Base-by-base conservation (phyloP, 1,284 basidiomycete species). In the Boletellus deceptivus region DNA sequence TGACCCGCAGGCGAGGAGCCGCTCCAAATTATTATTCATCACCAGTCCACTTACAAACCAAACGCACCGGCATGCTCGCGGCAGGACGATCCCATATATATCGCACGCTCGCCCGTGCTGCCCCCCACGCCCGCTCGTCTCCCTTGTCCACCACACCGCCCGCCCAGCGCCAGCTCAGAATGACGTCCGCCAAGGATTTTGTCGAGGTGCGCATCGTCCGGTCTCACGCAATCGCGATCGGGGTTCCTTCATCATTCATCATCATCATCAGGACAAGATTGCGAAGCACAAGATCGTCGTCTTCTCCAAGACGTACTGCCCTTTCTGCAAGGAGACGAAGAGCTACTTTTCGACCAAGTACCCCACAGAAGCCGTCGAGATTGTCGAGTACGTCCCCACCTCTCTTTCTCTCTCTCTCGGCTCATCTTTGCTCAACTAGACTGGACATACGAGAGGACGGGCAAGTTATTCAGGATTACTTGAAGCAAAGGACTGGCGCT, bases 291-390 rank as follows among this genome's bases (percentile, higher is more conserved):
- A 77, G 62, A 75, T 89, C 53, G 73, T 75, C 38, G 79, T 90
- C 51, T 90, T 90, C 68, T 87, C 86, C 50, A 89, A 90, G 73
- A 71, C 74, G 10, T 79, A 66, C 43, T 90, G 79, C 67, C 80
- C 82, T 8, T 86, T 76, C 69, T 86, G 84, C 74, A 71, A 55
- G 52, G 67, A 66, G 9, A 79, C 84, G 33, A 89, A 89, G 68
- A 48, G 54, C 0, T 69, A 87, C n/a, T 76, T 90, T 55, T 59
- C 61, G 2, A 54, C 57, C 5, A 63, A 79, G 20, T 86, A 78
- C 60, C 73, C 78, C 1, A 63, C 75, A 10, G 74, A 75, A n/a
- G 56, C 72, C 36, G 68, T 79, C 49, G 68, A 74, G 54, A 72
- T 89, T 49, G 62, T 77, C 54, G 86, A 89, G 86, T 89, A 55